Conservation (phyloP, 768 basidiomycete genomes). For the Obba rivulosa region DNA sequence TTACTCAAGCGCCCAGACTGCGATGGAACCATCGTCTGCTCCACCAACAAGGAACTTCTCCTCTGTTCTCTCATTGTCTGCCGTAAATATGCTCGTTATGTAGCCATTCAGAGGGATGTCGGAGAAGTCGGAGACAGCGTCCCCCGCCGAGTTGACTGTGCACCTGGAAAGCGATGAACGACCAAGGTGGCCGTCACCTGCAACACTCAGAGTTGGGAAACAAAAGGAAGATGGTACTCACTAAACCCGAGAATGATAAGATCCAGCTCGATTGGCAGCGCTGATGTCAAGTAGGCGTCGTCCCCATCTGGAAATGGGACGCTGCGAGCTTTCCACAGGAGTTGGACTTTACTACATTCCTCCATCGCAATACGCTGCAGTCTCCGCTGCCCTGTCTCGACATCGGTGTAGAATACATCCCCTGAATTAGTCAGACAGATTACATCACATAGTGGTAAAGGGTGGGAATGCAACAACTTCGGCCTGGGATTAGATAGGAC, state of each 20-base stretch:
- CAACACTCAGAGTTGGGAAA: background rate
- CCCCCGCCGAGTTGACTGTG: background rate
- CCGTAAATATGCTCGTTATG: conserved; percentile 47
- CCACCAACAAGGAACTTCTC: conserved; percentile 69
- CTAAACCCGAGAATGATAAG: conserved; percentile 50
- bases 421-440: conserved; percentile 8
- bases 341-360: background rate
- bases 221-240: conserved; percentile 3
- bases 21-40: conserved; percentile 71
- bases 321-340: conserved; percentile 22
- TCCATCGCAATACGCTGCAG: conserved; percentile 6
- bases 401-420: conserved; percentile 16
- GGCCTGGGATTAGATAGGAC: conserved; percentile 4
- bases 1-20: conserved; percentile 67
- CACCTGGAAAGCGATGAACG: conserved; percentile 21
- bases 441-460: conserved; percentile 4
- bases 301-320: conserved; percentile 3
- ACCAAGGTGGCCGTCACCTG: conserved; percentile 26
- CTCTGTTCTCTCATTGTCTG: conserved; percentile 52
- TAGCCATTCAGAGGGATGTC: conserved; percentile 40
- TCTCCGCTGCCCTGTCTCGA: conserved; percentile 15
- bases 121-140: conserved; percentile 27
- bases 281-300: conserved; percentile 13
- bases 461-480: conserved; percentile 4
- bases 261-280: conserved; percentile 50